A percentile compares a stretch with the other conserved stretches of the same genome.
Conservation (phyloP, 2,329 filamentous ascomycete genomes). For the Colletotrichum sp. region DNA sequence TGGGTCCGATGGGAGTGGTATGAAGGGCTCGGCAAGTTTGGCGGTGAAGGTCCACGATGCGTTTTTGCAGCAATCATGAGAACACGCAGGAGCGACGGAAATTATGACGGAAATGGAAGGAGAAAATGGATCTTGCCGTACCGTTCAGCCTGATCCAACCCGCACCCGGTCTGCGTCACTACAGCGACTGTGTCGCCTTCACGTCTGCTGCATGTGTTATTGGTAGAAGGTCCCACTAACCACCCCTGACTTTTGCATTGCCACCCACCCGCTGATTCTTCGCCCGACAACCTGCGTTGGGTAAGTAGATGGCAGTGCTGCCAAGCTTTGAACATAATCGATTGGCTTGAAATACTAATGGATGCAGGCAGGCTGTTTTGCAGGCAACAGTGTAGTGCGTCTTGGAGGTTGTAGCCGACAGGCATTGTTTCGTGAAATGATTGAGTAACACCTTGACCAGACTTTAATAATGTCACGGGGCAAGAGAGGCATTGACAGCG, state of each 20-base stretch:
- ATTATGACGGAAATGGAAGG: rapidly evolving
- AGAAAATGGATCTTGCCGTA: background rate
- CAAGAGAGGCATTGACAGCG: no score
- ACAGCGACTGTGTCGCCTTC: background rate
- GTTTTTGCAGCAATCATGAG: background rate
- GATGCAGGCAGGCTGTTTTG: background rate
- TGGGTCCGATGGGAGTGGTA: background rate
- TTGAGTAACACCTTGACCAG: background rate
- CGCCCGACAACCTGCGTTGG: background rate
- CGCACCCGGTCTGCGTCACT: background rate
- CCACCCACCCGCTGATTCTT: background rate
- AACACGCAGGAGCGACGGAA: background rate
- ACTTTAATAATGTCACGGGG: background rate
- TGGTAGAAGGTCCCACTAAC: background rate
- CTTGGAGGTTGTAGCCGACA: rapidly evolving
- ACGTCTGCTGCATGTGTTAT: background rate
- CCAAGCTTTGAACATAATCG: background rate
- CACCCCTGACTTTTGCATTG: background rate
- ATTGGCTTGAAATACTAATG: no score
- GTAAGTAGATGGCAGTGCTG: background rate
- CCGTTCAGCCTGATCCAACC: background rate
- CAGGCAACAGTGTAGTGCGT: background rate
- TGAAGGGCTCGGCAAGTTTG: background rate
- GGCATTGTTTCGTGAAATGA: background rate
- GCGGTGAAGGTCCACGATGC: background rate